Conservation (phyloP, 2,329 filamentous ascomycete genomes). For the Cytospora piceae region DNA sequence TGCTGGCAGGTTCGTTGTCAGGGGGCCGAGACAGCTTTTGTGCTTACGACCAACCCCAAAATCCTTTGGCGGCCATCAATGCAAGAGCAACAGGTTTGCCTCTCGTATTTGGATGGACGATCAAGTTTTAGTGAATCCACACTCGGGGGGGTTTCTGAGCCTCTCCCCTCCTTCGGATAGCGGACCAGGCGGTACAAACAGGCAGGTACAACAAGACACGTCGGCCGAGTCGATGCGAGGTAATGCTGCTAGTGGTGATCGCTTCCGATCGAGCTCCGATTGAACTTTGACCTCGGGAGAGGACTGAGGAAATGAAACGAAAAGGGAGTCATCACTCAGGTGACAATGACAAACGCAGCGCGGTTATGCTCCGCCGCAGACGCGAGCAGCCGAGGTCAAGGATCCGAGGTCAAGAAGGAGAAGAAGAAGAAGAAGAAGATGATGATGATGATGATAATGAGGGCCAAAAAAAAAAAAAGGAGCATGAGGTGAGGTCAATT, state of each 20-base stretch:
- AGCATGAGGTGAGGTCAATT: background rate
- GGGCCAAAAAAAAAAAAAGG: background rate
- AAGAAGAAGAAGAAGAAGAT: too few species aligned
- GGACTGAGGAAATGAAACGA: too few species aligned
- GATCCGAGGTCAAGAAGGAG: slow-evolving; percentile 6
- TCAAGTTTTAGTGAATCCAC: background rate
- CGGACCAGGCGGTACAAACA: too few species aligned
- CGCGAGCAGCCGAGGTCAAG: background rate
- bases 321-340: background rate
- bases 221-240: background rate
- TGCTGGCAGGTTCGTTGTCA: too few species aligned
- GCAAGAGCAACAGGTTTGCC: background rate
- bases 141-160: background rate
- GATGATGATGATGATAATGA: background rate
- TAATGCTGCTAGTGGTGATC: background rate
- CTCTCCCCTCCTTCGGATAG: background rate
- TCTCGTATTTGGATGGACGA: background rate
- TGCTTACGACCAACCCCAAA: background rate
- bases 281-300: too few species aligned
- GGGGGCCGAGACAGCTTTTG: too few species aligned
- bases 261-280: background rate
- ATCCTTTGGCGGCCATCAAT: background rate
- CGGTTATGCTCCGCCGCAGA: background rate
- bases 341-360: background rate
- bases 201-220: background rate